Evolutionary conservation across 306 rosid genomes (phyloP), one percentile per base, ranked within the genome.

Genomic region (Dryas alaskensis): DNA sequence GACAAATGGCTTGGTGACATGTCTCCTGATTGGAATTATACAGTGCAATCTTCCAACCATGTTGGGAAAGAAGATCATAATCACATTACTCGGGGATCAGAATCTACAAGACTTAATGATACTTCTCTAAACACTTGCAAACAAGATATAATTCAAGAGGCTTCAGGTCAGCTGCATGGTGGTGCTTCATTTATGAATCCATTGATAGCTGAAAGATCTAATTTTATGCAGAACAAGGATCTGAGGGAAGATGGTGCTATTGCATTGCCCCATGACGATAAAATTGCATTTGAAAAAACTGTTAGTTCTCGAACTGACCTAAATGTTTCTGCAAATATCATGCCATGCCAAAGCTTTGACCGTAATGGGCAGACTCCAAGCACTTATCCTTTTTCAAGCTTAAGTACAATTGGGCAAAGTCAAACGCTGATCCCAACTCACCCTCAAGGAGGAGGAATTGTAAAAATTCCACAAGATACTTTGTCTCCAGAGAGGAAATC

Each of bases 1-100:
- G 92, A 84, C 66, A 87, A 86, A 73, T 92, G 99, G 99, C 74
- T 78, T 54, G 97, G 86, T 77, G 90, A 88, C 83, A 86, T 80
- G 78, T 72, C 76, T 27, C 76, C 76, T 6, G 76, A 72, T 72
- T 72, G 83, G 90, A 82, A 91, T 91, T 92, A 87, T 78, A 61
- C 75, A 43, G 66, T 81, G 58, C 81, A 82, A 72, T 80, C 92
- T 50, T 83, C 92, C 60, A 81, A 83, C 72, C 75, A 49, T 71
- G 71, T 73, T 61, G 80, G 74, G 73, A 89, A 90, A 81, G 89
- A 83, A 64, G 86, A 89, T 52, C 79, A 73, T 72, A 79, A 67
- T 76, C 86, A 60, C 63, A 73, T 64, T 54, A 78, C 74, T 74
- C 89, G 8, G 50, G 90, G 83, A 55, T 68, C 83, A 76, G 79